A percentile compares a stretch with the other conserved stretches of the same genome.
phyloP scores from a whole-genome alignment of 192 early-diverging fungal genomes.

The Helicostylum pulchrum region DNA sequence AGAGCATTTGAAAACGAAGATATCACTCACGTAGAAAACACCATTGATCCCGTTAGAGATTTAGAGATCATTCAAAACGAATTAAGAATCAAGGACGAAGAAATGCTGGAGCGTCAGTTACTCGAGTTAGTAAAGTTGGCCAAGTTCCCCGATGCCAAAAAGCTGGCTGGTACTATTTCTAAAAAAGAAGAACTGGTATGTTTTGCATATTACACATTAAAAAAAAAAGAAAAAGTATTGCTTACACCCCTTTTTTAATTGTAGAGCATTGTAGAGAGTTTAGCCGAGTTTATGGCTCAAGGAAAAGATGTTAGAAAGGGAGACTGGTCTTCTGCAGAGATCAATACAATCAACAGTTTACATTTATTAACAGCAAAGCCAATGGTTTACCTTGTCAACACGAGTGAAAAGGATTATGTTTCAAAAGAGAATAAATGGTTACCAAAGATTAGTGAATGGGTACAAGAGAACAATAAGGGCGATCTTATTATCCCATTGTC shows the following conservation, averaged over 20 bases:
- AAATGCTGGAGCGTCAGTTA: constrained; percentile 60
- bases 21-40: constrained; percentile 54
- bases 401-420: constrained; percentile 65
- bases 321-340: constrained; percentile 61
- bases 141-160: constrained; percentile 67
- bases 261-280: constrained; percentile 33
- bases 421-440: constrained; percentile 62
- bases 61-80: constrained; percentile 79
- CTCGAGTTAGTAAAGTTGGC: constrained; percentile 65
- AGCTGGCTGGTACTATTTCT: constrained; percentile 70
- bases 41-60: constrained; percentile 73
- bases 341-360: constrained; percentile 67
- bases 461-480: constrained; percentile 63
- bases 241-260: no score
- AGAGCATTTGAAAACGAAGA: constrained; percentile 78
- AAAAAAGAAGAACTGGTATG: constrained; percentile 77
- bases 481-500: constrained; percentile 73
- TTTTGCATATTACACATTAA: no score
- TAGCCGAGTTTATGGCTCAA: constrained; percentile 54
- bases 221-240: no score
- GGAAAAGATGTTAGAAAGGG: constrained; percentile 69
- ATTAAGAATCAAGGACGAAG: constrained; percentile 65
- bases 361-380: constrained; percentile 80
- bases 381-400: constrained; percentile 69
- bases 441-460: constrained; percentile 65